Evolutionary conservation across 2,329 filamentous ascomycete genomes (phyloP).

Genomic region (Aspergillus felis): DNA sequence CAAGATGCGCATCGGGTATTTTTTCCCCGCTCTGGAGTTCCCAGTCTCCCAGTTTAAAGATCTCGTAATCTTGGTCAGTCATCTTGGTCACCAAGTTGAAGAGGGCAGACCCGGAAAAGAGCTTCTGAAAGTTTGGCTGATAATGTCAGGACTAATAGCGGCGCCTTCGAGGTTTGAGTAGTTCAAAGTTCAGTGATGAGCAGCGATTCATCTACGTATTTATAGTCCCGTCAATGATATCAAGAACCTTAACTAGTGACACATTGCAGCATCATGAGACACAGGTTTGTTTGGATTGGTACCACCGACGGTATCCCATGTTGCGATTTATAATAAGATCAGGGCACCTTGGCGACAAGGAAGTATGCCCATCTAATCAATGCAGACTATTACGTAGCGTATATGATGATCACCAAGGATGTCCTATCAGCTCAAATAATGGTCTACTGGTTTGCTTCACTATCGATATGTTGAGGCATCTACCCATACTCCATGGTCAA

Average conservation of each 20-base stretch:
- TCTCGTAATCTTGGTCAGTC: conserved; percentile 41
- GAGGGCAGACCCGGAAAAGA: background rate
- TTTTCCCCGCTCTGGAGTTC: conserved; percentile 61
- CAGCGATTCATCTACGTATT: background rate
- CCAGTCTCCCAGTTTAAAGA: conserved; percentile 62
- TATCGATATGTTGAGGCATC: background rate
- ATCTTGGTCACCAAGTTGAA: conserved; percentile 6
- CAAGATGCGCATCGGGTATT: conserved; percentile 63
- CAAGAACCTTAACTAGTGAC: background rate
- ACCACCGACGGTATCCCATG: background rate
- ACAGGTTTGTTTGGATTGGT: background rate
- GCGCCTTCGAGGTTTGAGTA: background rate
- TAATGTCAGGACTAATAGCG: background rate
- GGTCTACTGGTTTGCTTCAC: background rate
- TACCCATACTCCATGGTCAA: background rate
- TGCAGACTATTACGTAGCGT: background rate
- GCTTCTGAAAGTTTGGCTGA: background rate
- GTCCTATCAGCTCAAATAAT: background rate
- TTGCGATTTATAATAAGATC: background rate
- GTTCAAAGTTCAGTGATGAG: background rate
- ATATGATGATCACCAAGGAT: background rate
- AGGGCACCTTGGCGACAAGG: background rate
- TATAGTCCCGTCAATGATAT: background rate
- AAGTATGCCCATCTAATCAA: background rate
- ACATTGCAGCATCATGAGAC: background rate